These are phyloP conservation scores for Neonectria sp. DNA, from an alignment of 2,329 filamentous ascomycete species.

Conservation along the genomic window DNA sequence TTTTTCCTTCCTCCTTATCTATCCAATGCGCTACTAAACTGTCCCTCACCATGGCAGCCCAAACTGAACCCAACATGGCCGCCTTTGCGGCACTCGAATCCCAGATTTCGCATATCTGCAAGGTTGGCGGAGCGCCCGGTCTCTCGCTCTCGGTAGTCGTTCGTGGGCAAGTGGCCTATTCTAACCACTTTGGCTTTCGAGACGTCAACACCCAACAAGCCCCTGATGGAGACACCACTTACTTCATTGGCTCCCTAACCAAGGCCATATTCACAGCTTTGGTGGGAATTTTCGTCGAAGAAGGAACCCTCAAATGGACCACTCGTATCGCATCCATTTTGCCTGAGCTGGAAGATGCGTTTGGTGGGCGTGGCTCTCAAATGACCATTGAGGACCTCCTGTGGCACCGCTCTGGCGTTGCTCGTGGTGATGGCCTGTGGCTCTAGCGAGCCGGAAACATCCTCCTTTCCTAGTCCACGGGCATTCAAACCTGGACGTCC, in stretches of 20 bases:
- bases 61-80: neutral
- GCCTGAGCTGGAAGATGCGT: neutral
- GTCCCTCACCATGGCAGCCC: neutral
- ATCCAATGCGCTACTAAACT: neutral
- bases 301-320: conserved; percentile 1
- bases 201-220: conserved; percentile 1
- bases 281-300: conserved; percentile 3
- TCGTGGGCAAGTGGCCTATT: neutral
- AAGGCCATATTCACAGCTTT: conserved; percentile 5
- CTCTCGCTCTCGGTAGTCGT: neutral
- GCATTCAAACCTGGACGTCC: neutral
- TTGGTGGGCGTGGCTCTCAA: neutral
- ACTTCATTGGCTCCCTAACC: conserved; percentile 8
- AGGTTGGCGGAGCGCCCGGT: neutral
- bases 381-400: neutral
- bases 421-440: conserved; percentile 1
- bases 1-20: neutral
- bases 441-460: conserved; percentile 3
- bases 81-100: conserved; percentile 2
- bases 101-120: conserved; percentile 2
- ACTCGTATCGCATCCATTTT: conserved; percentile 1
- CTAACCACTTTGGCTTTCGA: conserved; percentile 4
- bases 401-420: neutral
- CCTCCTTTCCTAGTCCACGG: neutral
- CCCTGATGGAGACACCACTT: conserved; percentile 3